Evolutionary conservation across 1,284 basidiomycete species (phyloP), one percentile per base, ranked within the genome.

Genomic region (Cryptococcus maquisensis): DNA sequence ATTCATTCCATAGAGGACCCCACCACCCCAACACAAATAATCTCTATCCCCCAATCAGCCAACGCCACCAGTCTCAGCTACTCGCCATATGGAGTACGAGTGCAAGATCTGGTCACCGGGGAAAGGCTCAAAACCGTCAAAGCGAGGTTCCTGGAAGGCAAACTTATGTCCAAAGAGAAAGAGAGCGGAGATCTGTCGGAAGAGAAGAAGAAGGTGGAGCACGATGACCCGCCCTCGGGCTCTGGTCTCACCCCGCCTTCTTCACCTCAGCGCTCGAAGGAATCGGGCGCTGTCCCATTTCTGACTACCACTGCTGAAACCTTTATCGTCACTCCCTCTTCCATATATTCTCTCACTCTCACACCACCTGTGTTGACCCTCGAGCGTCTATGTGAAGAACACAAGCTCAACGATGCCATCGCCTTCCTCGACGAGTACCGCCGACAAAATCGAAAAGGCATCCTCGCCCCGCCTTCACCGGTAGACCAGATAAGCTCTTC

Each of bases 1-100:
- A 82, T 95, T 7, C 91, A 95, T 70, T 86, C 81, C 53, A 77
- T 94, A 50, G 83, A 86, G 57, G 86, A 86, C 4, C 87, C 92
- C 60, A 73, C 80, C 15, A 60, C 64, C 4, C 82, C 91, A 40
- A 80, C 83, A 0, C 91, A 95, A 72, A 81, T 84, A 20, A 77
- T 95, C 18, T 63, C 80, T 2, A 78, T 85, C 0, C 81, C 85
- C 0, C 58, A 76, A 1, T 63, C 72, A 8, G 54, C 72, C 18
- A 49, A 49, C 15, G 62, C 72, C 0, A 64, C 66, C 42, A 39
- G 45, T 3, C 59, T 78, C n/a, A 65, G 65, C 12, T 73, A 74
- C 44, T 74, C 75, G 1, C 73, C 76, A 6, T 75, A 74, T 37
- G 75, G 77, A 23, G 54, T 75, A 37, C 47, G 66, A 40, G 67